These are phyloP conservation scores for Candida andamanensis DNA, from an alignment of 805 yeast species.

Conservation along the genomic window DNA sequence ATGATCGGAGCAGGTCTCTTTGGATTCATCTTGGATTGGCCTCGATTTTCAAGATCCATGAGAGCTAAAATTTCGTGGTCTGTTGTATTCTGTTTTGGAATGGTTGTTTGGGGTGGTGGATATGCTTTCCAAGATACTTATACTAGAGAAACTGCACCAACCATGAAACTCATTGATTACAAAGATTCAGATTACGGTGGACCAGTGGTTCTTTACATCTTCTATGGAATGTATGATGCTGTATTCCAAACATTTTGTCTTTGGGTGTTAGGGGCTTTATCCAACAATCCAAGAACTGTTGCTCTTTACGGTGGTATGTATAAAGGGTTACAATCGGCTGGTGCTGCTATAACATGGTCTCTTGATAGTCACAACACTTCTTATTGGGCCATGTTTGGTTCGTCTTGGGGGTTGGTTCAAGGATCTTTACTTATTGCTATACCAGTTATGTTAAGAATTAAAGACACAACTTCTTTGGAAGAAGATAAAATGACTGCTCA, in stretches of 20 bases:
- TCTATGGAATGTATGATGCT: slow-evolving; percentile 58
- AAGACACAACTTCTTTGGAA: slow-evolving; percentile 1
- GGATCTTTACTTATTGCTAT: slow-evolving; percentile 46
- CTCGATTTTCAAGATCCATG: slow-evolving; percentile 33
- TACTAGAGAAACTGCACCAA: slow-evolving; percentile 26
- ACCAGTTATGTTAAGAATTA: slow-evolving; percentile 34
- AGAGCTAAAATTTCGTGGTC: slow-evolving; percentile 45
- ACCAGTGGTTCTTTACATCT: slow-evolving; percentile 57
- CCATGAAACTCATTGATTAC: slow-evolving; percentile 38
- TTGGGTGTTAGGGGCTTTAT: slow-evolving; percentile 56
- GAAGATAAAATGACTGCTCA: slow-evolving; percentile 1
- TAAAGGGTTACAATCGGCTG: slow-evolving; percentile 61
- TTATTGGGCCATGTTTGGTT: slow-evolving; percentile 38
- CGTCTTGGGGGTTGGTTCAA: slow-evolving; percentile 48
- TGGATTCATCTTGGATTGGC: slow-evolving; percentile 46
- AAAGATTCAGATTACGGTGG: slow-evolving; percentile 46
- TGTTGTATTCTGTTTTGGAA: slow-evolving; percentile 32
- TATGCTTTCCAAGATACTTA: slow-evolving; percentile 40
- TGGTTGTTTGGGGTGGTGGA: slow-evolving; percentile 60
- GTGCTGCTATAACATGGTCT: slow-evolving; percentile 59
- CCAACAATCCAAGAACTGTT: slow-evolving; percentile 51
- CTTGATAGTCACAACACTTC: slow-evolving; percentile 39
- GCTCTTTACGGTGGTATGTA: slow-evolving; percentile 58
- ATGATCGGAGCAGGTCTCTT: slow-evolving; percentile 51
- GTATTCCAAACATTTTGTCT: slow-evolving; percentile 53